Evolutionary conservation across 116 monocot genomes (phyloP).

Genomic region (Trichopus zeylanicus): DNA sequence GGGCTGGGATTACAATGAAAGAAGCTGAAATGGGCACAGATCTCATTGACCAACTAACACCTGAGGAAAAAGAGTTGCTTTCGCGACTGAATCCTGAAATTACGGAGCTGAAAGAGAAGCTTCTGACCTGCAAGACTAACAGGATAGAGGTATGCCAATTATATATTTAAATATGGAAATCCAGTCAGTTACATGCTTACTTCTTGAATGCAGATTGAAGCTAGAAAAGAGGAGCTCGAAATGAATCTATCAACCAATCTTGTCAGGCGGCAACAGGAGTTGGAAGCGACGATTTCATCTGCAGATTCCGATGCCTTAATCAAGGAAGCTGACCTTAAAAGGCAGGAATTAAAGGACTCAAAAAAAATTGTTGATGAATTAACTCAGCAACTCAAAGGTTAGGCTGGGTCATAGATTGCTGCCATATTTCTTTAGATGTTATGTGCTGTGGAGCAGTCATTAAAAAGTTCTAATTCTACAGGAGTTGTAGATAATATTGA

Average conservation of each 20-base stretch:
- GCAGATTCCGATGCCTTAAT: conserved; percentile 50
- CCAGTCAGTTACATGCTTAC: too few relatives aligned
- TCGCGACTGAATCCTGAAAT: conserved; percentile 94
- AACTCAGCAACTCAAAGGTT: conserved; percentile 70
- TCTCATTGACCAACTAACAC: conserved; percentile 85
- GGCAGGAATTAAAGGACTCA: conserved; percentile 50
- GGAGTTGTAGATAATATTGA: conserved; percentile 47
- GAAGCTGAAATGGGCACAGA: conserved; percentile 97
- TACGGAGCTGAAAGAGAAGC: conserved; percentile 82
- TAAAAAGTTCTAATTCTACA: conserved; percentile 12
- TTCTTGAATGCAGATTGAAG: conserved; percentile 59
- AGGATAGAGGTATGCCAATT: conserved; percentile 58
- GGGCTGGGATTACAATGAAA: conserved; percentile 89
- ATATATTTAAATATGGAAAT: too few relatives aligned
- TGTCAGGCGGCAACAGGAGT: conserved; percentile 75
- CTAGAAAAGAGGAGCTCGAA: conserved; percentile 93
- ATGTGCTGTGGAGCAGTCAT: background rate
- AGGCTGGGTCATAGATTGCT: conserved; percentile 1
- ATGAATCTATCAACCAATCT: conserved; percentile 92
- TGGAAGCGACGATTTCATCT: conserved; percentile 60
- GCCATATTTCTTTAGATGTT: background rate
- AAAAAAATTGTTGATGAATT: conserved; percentile 56
- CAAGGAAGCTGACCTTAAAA: conserved; percentile 53
- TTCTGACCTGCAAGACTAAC: conserved; percentile 72
- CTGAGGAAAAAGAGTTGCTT: conserved; percentile 66